Percentiles rank a stretch among this genome's conserved stretches.
These are phyloP conservation scores for Colletotrichum sp. DNA, from an alignment of 2,329 filamentous ascomycete genomes.

Conservation along the genomic window DNA sequence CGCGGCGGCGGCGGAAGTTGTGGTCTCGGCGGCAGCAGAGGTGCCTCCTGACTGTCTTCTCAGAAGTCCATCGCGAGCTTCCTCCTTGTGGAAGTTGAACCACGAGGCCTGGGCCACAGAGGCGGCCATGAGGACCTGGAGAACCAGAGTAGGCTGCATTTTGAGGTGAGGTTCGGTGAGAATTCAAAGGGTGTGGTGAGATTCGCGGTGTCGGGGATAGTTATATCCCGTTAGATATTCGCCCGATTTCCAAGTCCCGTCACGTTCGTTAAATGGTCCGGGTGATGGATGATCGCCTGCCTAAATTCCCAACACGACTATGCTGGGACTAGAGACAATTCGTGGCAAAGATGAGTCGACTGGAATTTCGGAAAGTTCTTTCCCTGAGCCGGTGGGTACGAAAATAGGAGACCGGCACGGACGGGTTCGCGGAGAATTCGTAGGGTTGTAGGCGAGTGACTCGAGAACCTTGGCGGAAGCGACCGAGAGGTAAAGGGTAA, in stretches of 20 bases:
- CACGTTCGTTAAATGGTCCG: neutral
- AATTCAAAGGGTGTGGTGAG: neutral
- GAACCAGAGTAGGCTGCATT: conserved; percentile 53
- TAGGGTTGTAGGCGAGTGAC: neutral
- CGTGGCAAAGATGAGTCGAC: conserved; percentile 2
- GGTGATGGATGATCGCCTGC: neutral
- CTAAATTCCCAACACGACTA: neutral
- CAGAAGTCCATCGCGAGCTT: conserved; percentile 8
- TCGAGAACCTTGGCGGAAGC: neutral
- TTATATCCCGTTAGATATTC: neutral
- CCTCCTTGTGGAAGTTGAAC: conserved; percentile 25
- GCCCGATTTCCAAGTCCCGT: neutral
- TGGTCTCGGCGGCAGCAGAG: conserved; percentile 12
- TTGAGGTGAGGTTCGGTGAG: conserved; percentile 19
- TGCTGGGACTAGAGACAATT: neutral
- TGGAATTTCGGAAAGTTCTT: conserved; percentile 15
- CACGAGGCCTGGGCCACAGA: conserved; percentile 49
- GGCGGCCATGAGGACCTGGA: conserved; percentile 54
- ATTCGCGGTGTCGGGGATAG: neutral
- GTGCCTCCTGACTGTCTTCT: conserved; percentile 15
- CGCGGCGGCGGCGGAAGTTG: conserved; percentile 17
- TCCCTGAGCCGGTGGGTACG: conserved; percentile 1
- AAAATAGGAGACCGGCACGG: conserved; percentile 1
- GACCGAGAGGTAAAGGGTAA: neutral
- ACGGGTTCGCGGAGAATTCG: neutral